Base-by-base conservation (phyloP, 495 filamentous ascomycete species). In the Bathelium albidoporum region DNA sequence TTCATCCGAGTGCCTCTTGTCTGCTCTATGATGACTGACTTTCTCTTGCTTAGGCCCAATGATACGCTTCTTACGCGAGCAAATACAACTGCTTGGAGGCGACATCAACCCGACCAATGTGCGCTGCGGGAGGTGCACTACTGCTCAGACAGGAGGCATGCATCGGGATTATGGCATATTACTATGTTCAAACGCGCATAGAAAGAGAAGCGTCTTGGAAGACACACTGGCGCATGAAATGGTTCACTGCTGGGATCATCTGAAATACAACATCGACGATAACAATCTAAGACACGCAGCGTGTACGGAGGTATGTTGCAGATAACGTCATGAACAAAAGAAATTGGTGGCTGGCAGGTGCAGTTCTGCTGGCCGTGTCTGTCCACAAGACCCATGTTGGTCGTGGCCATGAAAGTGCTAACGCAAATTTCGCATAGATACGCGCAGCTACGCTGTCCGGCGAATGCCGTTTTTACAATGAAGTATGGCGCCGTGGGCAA, bases 141-240 rank as follows among this genome's bases (percentile, higher is more conserved):
- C 76, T 58, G 66, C 75, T 43, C 85, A 87, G 70, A 79, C 78
- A 14, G 94, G 93, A 16, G 95, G 94, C 0, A 96, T 97, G 66
- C 84, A 86, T 70, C 84, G 89, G 0, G 79, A 88, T 32, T 87
- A 89, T 68, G 94, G 94, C 2, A 96, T 98, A 59, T 65, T 91
- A 71, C 73, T 98, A 2, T 97, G 95, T 73, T 89, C 95, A 32
- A 97, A 98, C 71, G 83, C 89, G 73, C 79, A 97, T 73, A 76
- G 83, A 55, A 83, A 87, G 69, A 79, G 83, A 55, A 80, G 83
- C 1, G 88, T 95, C 69, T 70, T 95, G 66, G 94, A 98, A 78
- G 94, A 98, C 73, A 96, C 90, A 34, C 78, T 98, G 71, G 88
- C 94, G 45, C 94, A 98, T 76, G 94, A 98, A 78, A 91, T 98